phyloP scores from a whole-genome alignment of 768 basidiomycete genomes.

The Floccularia luteovirens region DNA sequence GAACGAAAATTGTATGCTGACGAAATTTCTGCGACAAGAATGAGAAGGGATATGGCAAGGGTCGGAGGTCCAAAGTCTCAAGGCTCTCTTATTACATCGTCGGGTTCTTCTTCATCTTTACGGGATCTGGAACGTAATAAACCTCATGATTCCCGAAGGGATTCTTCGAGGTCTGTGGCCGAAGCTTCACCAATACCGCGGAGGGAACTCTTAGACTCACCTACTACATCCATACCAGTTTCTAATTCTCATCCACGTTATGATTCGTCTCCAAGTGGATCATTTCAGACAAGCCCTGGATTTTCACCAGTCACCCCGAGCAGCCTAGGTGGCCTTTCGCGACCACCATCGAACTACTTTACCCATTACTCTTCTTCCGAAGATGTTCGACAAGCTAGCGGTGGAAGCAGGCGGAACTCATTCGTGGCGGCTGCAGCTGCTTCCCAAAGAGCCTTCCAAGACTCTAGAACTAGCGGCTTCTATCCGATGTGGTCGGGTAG shows the following conservation, averaged over 20 bases:
- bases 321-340: conserved; percentile 30
- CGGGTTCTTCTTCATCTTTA: conserved; percentile 31
- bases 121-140: conserved; percentile 34
- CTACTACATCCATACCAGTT: conserved; percentile 19
- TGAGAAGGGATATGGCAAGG: conserved; percentile 51
- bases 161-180: conserved; percentile 27
- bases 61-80: conserved; percentile 23
- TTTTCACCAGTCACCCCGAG: conserved; percentile 1
- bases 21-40: conserved; percentile 52
- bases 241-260: conserved; percentile 17
- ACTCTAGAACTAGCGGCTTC: conserved; percentile 21
- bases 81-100: conserved; percentile 19
- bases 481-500: conserved; percentile 33
- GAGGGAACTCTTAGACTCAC: conserved; percentile 39
- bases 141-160: conserved; percentile 25
- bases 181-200: conserved; percentile 29
- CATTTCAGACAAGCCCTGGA: conserved; percentile 34
- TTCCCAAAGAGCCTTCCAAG: conserved; percentile 19
- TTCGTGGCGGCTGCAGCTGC: conserved; percentile 14
- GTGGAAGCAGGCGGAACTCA: conserved; percentile 31
- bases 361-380: conserved; percentile 49
- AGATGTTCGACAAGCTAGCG: conserved; percentile 35
- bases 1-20: conserved; percentile 46
- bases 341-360: conserved; percentile 52
- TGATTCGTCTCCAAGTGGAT: conserved; percentile 44